Evolutionary conservation across 805 yeast genomes (phyloP).

Genomic region (Isabelozyma rhagii): DNA sequence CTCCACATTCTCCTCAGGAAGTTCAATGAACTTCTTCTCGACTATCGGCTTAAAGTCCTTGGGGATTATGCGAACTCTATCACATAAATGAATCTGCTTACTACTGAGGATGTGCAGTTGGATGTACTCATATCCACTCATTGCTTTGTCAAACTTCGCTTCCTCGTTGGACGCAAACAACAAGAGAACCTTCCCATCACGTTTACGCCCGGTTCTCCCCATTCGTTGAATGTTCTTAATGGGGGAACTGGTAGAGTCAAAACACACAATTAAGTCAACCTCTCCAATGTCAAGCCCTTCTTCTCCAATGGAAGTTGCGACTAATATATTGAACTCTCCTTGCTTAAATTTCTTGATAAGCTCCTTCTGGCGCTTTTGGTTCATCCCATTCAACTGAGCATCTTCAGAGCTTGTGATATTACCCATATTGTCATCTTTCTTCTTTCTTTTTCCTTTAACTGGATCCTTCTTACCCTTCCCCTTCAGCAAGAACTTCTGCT

Average conservation of each 20-base stretch:
- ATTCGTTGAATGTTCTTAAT: conserved; percentile 91
- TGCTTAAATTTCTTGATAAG: conserved; percentile 68
- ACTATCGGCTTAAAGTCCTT: conserved; percentile 50
- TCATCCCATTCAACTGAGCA: conserved; percentile 84
- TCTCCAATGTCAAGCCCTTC: conserved; percentile 99
- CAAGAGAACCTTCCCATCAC: conserved; percentile 79
- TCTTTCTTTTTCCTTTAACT: conserved; percentile 10
- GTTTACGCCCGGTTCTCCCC: conserved; percentile 97
- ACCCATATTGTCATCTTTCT: conserved; percentile 14
- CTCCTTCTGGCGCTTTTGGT: conserved; percentile 81
- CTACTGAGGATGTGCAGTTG: conserved; percentile 64
- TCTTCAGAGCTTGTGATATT: conserved; percentile 62
- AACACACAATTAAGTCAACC: conserved; percentile 90
- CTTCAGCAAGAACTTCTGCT: conserved; percentile 44
- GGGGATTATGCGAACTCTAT: conserved; percentile 71
- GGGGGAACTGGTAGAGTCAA: conserved; percentile 90
- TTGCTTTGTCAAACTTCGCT: conserved; percentile 74
- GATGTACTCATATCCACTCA: conserved; percentile 76
- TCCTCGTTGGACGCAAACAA: conserved; percentile 77
- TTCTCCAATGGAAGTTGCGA: conserved; percentile 97
- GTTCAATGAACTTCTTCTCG: conserved; percentile 52
- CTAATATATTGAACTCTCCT: conserved; percentile 75
- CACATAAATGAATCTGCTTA: conserved; percentile 38
- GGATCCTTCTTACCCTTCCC: conserved; percentile 24
- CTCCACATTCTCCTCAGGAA: conserved; percentile 68